phyloP scores from a whole-genome alignment of 345 rosid species.

The Hypericum androsaemum region DNA sequence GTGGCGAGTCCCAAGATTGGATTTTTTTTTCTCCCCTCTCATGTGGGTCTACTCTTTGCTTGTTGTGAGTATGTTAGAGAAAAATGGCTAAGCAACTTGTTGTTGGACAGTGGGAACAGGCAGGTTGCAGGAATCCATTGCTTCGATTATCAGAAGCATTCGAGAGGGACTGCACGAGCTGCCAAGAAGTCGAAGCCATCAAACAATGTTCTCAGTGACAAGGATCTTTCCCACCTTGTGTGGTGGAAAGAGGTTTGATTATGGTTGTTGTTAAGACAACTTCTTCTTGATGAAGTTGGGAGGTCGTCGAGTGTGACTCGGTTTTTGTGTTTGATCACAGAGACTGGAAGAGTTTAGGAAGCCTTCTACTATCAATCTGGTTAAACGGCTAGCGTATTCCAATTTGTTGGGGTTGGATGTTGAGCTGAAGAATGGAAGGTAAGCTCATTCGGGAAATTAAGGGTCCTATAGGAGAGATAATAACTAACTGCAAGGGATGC shows the following conservation, averaged over 20 bases:
- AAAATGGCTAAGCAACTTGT: too few relatives aligned
- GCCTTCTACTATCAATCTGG: constrained; percentile 67
- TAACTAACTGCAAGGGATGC: too few relatives aligned
- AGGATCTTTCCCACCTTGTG: constrained; percentile 54
- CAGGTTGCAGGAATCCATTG: constrained; percentile 29
- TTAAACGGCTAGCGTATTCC: constrained; percentile 56
- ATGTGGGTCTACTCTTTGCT: too few relatives aligned
- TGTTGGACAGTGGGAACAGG: constrained; percentile 22
- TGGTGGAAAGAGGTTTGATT: constrained; percentile 87
- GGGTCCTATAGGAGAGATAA: too few relatives aligned
- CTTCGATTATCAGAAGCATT: constrained; percentile 39
- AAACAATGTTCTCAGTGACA: constrained; percentile 37
- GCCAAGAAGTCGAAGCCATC: constrained; percentile 42
- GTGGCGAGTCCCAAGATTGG: too few relatives aligned
- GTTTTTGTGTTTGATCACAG: constrained; percentile 26
- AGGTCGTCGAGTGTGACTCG: background rate
- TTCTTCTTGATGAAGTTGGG: background rate
- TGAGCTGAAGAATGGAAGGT: constrained; percentile 78
- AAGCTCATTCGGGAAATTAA: constrained; percentile 5
- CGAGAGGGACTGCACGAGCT: constrained; percentile 33
- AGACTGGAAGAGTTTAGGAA: constrained; percentile 70
- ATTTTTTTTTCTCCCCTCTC: too few relatives aligned
- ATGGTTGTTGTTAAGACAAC: constrained; percentile 4
- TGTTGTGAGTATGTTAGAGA: too few relatives aligned
- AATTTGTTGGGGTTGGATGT: constrained; percentile 74